Evolutionary conservation across 495 filamentous ascomycete species (phyloP).

Genomic region (Coniosporium apollinis): DNA sequence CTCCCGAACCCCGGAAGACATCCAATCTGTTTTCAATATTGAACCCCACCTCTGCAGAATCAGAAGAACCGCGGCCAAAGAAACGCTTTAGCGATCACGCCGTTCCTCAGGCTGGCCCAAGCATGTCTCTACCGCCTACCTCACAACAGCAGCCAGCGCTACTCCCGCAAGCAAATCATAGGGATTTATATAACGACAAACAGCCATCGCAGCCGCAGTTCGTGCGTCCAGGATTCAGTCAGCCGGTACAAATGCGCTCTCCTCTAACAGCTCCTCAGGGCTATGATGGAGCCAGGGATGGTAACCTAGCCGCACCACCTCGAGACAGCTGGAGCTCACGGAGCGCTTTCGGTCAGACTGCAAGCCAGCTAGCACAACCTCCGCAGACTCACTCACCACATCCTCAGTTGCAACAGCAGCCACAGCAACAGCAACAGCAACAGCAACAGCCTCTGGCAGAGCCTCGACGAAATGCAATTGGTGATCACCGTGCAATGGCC

Average conservation of each 20-base stretch:
- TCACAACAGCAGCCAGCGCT: conserved; percentile 10
- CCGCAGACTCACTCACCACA: background rate
- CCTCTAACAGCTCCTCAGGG: no score
- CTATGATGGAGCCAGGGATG: no score
- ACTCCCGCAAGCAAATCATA: conserved; percentile 3
- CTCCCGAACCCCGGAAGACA: conserved; percentile 10
- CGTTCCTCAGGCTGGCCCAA: conserved; percentile 1
- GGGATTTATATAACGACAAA: conserved; percentile 8
- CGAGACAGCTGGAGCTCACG: background rate
- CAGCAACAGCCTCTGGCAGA: background rate
- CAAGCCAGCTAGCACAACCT: background rate
- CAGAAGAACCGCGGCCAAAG: conserved; percentile 12
- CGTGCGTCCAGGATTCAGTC: background rate
- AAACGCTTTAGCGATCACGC: conserved; percentile 9
- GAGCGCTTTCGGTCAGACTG: background rate
- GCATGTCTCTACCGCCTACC: conserved; percentile 10
- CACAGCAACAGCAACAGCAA: no score
- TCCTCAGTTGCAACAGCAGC: background rate
- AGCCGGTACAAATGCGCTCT: background rate
- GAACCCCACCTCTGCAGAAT: conserved; percentile 14
- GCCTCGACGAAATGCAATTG: background rate
- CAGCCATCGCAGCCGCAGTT: conserved; percentile 1
- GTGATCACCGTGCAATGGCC: background rate
- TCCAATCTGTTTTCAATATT: conserved; percentile 12
- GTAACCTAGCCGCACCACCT: no score